Conservation (phyloP, 495 filamentous ascomycete species). For the Pyrenula massariospora region DNA sequence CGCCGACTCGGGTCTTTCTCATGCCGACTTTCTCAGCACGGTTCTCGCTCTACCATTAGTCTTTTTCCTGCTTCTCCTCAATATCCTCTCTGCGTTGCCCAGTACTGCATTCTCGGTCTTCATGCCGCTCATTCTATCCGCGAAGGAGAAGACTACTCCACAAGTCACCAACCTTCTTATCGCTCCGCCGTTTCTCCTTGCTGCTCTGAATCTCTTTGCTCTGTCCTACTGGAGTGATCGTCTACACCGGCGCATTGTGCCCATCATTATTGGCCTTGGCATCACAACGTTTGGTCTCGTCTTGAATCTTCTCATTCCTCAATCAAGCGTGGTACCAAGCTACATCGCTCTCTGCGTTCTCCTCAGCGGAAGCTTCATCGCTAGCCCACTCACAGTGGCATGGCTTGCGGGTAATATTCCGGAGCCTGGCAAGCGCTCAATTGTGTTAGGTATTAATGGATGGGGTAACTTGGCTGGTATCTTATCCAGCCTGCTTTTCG, state of each 20-base stretch:
- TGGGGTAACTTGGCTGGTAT: slow-evolving; percentile 49
- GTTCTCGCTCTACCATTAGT: slow-evolving; percentile 1
- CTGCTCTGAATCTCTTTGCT: slow-evolving; percentile 19
- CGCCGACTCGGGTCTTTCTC: slow-evolving; percentile 1
- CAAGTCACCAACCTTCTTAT: slow-evolving; percentile 41
- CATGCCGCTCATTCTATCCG: slow-evolving; percentile 33
- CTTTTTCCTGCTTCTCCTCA: slow-evolving; percentile 28
- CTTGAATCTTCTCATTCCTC: slow-evolving; percentile 1
- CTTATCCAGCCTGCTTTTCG: slow-evolving; percentile 32
- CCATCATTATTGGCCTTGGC: slow-evolving; percentile 33
- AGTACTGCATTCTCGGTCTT: slow-evolving; percentile 42
- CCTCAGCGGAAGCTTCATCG: slow-evolving; percentile 39
- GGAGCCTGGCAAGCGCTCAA: slow-evolving; percentile 37
- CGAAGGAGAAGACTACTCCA: slow-evolving; percentile 15
- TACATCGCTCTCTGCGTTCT: slow-evolving; percentile 43
- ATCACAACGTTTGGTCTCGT: slow-evolving; percentile 14
- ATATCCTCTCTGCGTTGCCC: slow-evolving; percentile 42
- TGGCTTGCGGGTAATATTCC: slow-evolving; percentile 46
- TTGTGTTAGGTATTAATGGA: slow-evolving; percentile 47
- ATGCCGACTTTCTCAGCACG: background rate
- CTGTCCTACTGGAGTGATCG: slow-evolving; percentile 37
- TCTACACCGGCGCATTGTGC: slow-evolving; percentile 28
- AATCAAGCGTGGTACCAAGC: slow-evolving; percentile 3
- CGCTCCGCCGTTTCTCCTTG: slow-evolving; percentile 42
- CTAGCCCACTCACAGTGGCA: slow-evolving; percentile 42